Evolutionary conservation across 805 yeast genomes (phyloP).

Genomic region (Diddensiella transvaalensis): DNA sequence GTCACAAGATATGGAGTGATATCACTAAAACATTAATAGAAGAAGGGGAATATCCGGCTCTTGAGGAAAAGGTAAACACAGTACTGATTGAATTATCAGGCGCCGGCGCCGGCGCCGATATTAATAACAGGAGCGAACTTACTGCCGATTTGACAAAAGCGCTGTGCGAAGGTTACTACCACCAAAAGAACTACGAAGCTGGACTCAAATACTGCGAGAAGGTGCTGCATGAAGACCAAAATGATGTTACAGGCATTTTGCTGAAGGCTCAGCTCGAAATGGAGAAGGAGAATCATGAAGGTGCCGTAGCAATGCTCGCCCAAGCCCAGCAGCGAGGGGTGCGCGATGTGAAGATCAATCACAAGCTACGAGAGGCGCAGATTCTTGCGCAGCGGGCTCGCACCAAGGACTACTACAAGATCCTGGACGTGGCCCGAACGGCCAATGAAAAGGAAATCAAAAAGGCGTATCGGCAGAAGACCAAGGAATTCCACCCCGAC

Average conservation of each 20-base stretch:
- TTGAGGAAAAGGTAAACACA: conserved; percentile 15
- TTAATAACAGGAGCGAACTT: conserved; percentile 17
- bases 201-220: conserved; percentile 32
- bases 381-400: conserved; percentile 31
- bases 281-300: conserved; percentile 23
- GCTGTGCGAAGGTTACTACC: conserved; percentile 41
- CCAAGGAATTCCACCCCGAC: conserved; percentile 88
- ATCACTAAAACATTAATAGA: conserved; percentile 14
- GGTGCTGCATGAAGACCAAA: conserved; percentile 22
- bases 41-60: conserved; percentile 13
- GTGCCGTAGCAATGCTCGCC: conserved; percentile 17
- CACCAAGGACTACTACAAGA: conserved; percentile 73
- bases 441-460: conserved; percentile 73
- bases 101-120: background rate
- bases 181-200: conserved; percentile 27
- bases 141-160: conserved; percentile 36
- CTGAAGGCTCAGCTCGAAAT: conserved; percentile 19
- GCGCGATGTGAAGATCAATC: conserved; percentile 17
- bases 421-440: conserved; percentile 59
- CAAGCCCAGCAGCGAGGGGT: conserved; percentile 20
- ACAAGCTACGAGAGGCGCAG: conserved; percentile 23
- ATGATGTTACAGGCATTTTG: conserved; percentile 38
- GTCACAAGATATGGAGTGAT: conserved; percentile 20
- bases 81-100: background rate
- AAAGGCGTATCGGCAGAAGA: conserved; percentile 73